These are phyloP conservation scores for Mortierella sp. DNA, from an alignment of 371 early-diverging fungal genomes.

Conservation along the genomic window DNA sequence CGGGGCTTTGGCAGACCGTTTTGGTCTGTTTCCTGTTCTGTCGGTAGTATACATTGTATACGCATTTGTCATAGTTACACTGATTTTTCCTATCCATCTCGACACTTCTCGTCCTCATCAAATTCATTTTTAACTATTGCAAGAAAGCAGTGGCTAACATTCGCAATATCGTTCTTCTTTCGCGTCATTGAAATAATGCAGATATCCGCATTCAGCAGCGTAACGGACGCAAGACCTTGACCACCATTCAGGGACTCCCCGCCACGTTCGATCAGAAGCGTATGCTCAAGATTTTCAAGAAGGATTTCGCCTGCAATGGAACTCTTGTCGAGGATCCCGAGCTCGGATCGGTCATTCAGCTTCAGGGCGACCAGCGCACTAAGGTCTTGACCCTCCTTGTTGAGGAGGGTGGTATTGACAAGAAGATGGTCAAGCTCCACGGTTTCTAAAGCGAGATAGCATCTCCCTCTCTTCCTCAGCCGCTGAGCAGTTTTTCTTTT, in stretches of 20 bases:
- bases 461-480: neutral
- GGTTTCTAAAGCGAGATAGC: slow-evolving; percentile 82
- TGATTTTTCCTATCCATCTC: slow-evolving; percentile 59
- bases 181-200: slow-evolving; percentile 26
- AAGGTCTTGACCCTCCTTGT: slow-evolving; percentile 87
- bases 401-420: slow-evolving; percentile 80
- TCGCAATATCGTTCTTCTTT: slow-evolving; percentile 11
- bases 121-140: neutral
- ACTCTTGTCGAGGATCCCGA: slow-evolving; percentile 93
- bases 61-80: slow-evolving; percentile 81
- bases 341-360: slow-evolving; percentile 91
- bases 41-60: slow-evolving; percentile 55
- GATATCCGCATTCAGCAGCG: slow-evolving; percentile 98
- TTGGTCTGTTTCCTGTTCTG: slow-evolving; percentile 57
- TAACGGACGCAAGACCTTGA: slow-evolving; percentile 97
- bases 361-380: slow-evolving; percentile 95
- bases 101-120: neutral
- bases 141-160: neutral
- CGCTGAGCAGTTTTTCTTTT: neutral
- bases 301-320: slow-evolving; percentile 98
- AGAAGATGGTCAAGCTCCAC: slow-evolving; percentile 93
- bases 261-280: slow-evolving; percentile 88
- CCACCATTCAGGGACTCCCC: slow-evolving; percentile 94
- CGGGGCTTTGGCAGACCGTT: slow-evolving; percentile 52
- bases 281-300: slow-evolving; percentile 95